A percentile compares a stretch with the other conserved stretches of the same genome.
phyloP scores from a whole-genome alignment of 768 basidiomycete genomes.

The Auriscalpium vulgare region DNA sequence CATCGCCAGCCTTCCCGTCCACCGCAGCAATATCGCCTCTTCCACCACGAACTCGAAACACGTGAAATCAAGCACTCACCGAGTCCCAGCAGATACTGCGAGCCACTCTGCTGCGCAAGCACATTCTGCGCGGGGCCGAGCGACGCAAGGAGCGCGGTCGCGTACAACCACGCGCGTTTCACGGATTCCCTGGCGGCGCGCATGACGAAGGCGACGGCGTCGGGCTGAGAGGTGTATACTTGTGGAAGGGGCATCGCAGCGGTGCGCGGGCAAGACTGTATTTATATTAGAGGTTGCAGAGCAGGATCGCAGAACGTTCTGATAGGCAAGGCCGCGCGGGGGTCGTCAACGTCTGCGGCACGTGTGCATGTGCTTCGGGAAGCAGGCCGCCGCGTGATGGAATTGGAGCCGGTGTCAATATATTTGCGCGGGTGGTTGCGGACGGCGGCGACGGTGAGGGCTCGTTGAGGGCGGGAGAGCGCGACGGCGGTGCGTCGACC shows the following conservation, averaged over 20 bases:
- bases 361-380: too few relatives aligned
- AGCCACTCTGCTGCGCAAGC: slow-evolving; percentile 23
- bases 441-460: too few relatives aligned
- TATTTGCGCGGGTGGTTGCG: too few relatives aligned
- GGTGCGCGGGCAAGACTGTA: neutral
- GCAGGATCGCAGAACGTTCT: too few relatives aligned
- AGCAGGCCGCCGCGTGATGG: too few relatives aligned
- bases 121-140: slow-evolving; percentile 24
- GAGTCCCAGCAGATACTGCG: slow-evolving; percentile 45
- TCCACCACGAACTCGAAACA: neutral
- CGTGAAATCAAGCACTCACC: slow-evolving; percentile 31
- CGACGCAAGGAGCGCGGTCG: slow-evolving; percentile 2
- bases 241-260: neutral
- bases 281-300: too few relatives aligned
- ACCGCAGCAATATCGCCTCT: neutral
- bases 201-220: neutral
- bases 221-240: neutral
- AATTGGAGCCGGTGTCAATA: too few relatives aligned
- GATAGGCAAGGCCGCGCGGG: too few relatives aligned
- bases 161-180: slow-evolving; percentile 3
- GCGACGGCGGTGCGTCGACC: too few relatives aligned
- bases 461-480: too few relatives aligned
- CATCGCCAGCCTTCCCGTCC: too few relatives aligned
- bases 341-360: too few relatives aligned
- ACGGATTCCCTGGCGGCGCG: neutral